Base-by-base conservation (phyloP, 2,329 filamentous ascomycete species). In the Sclerotinia trifoliorum region DNA sequence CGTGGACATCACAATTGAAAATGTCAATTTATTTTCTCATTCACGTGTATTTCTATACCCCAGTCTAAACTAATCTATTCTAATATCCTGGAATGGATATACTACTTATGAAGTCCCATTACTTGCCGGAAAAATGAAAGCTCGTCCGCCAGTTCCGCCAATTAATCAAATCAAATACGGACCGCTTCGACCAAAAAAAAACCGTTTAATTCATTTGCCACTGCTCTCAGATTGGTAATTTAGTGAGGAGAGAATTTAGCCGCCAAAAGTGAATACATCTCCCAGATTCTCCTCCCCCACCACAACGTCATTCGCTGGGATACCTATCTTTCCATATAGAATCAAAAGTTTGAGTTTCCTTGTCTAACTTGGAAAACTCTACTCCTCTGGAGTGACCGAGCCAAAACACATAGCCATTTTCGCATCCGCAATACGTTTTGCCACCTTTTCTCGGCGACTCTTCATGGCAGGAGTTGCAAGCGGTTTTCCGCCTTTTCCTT, bases 401-500 rank as follows among this genome's bases (percentile, higher is more conserved):
- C 58, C 58, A 24, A 62, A 62, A 49, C 58, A 35, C 19, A 49
- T 24, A 5, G 21, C 44, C 5, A 35, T 49, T 8, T 62, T 49
- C 0, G 44, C 44, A 2, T 6, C 29, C 2, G 26, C 58, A 39
- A 62, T 11, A 1, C 21, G 5, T 32, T 49, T 15, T 1, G 44
- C 4, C 13, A 49, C 7, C 7, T 39, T 35, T 2, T n/a, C 21
- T 4, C 24, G 21, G 3, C 7, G 21, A 4, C 0, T 10, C n/a
- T 35, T 39, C 7, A 7, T 11, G 0, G 19, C 13, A 0, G 21
- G 13, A 62, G 21, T 35, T 1, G 10, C 24, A 24, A 26, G 55
- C 0, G 15, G 44, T 11, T 19, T 19, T 0, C 3, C 21, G 2
- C 7, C 57, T 10, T 2, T 32, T 4, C 1, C 0, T 11, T 24